Base-by-base conservation (phyloP, 2,329 filamentous ascomycete genomes). In the Hansfordia pulvinata region DNA sequence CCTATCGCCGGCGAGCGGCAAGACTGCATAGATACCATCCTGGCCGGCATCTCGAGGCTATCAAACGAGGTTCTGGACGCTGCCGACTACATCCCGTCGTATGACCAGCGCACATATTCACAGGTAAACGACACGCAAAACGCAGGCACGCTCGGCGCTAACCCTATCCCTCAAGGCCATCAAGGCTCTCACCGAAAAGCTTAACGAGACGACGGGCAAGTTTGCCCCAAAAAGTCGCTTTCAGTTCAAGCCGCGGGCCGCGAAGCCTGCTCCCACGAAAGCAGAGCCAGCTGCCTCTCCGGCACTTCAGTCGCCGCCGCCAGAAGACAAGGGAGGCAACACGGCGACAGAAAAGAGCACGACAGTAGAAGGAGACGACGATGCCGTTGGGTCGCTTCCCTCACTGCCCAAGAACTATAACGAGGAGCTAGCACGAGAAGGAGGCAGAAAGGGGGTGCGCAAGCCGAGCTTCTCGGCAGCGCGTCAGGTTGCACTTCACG, bases 61-160 rank as follows among this genome's bases (percentile, higher is more conserved):
- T 85, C 84, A 2, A 79, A 78, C 36, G 77, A 90, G 41, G 81
- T 94, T 20, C 77, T 82, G 38, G 85, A 94, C 53, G 80, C 82
- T 1, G 72, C 79, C 2, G 75, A 76, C 30, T 84, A 77, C 38
- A 71, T 93, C 10, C 85, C 90, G 3, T 74, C 84, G 6, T 92
- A 94, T 47, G 90, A 96, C 43, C 83, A 90, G 49, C 73, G 82
- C 39, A 77, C 79, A 14, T 96, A 93, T 46, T 70, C 76, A 22
- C 75, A 86, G 56, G 82, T 85, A 53, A n/a, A n/a, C n/a, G n/a
- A n/a, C n/a, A n/a, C n/a, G n/a, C 29, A 25, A 23, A 17, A 21
- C 10, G 11, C 6, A 19, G n/a, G n/a, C n/a, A n/a, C n/a, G 11
- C 5, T 12, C 20, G 13, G 13, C 19, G 16, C 18, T 30, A 26